Conservation (phyloP, 2,329 filamentous ascomycete species). For the Phialophora expanda region DNA sequence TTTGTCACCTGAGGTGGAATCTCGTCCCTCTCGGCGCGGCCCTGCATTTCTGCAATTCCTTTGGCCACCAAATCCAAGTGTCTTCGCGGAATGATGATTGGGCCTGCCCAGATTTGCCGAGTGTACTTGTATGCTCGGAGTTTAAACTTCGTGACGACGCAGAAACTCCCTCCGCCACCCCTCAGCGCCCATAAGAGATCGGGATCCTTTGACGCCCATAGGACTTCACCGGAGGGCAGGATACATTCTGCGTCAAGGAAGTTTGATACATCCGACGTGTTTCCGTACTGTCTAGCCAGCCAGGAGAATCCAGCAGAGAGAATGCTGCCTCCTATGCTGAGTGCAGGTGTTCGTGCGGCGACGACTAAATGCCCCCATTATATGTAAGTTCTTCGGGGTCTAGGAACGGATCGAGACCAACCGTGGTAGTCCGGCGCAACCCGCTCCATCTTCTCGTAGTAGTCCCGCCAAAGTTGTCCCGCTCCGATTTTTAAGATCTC, state of each 20-base stretch:
- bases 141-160: constrained; percentile 27
- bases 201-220: constrained; percentile 49
- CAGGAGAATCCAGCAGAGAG: constrained; percentile 48
- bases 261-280: constrained; percentile 49
- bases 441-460: constrained; percentile 46
- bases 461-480: constrained; percentile 47
- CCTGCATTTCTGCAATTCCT: constrained; percentile 23
- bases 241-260: constrained; percentile 50
- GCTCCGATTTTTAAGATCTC: constrained; percentile 46
- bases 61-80: constrained; percentile 19
- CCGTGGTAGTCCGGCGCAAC: constrained; percentile 44
- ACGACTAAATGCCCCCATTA: constrained; percentile 38
- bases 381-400: not conserved
- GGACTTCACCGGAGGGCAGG: constrained; percentile 44
- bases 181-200: constrained; percentile 51
- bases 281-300: constrained; percentile 48
- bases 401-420: constrained; percentile 19
- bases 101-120: constrained; percentile 24
- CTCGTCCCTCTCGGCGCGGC: not conserved
- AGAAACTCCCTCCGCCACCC: constrained; percentile 45
- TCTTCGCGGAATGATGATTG: constrained; percentile 25
- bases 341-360: constrained; percentile 46
- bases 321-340: constrained; percentile 48
- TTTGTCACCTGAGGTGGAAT: constrained; percentile 15
- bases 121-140: constrained; percentile 24